phyloP scores from a whole-genome alignment of 176 grass and related monocot species.

The Pontederia crassipes region DNA sequence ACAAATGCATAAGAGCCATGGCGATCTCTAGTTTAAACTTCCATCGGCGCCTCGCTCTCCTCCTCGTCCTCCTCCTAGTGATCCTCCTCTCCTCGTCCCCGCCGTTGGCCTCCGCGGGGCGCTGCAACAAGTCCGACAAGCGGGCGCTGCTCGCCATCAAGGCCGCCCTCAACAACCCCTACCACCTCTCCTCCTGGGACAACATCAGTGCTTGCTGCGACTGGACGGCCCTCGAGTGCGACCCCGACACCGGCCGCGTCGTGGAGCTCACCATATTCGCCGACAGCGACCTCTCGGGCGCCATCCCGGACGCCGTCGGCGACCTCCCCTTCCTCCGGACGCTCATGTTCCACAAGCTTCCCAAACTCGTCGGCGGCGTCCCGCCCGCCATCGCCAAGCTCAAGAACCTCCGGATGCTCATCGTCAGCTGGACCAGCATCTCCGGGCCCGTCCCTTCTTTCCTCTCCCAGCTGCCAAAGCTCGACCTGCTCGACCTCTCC shows the following conservation, averaged over 20 bases:
- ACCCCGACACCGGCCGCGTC: slow-evolving; percentile 33
- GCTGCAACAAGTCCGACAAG: slow-evolving; percentile 41
- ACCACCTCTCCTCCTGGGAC: slow-evolving; percentile 44
- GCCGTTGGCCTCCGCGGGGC: not conserved
- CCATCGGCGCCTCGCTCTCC: no score
- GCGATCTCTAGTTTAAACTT: no score
- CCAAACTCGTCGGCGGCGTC: slow-evolving; percentile 30
- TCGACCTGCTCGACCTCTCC: slow-evolving; percentile 43
- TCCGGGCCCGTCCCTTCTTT: slow-evolving; percentile 41
- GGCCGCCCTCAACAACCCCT: slow-evolving; percentile 9
- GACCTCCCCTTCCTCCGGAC: slow-evolving; percentile 23
- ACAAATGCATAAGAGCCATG: no score
- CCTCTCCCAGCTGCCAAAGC: slow-evolving; percentile 15
- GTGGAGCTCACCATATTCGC: slow-evolving; percentile 19
- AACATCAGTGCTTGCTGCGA: slow-evolving; percentile 24
- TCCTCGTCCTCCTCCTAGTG: slow-evolving; percentile 21
- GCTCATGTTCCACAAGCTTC: slow-evolving; percentile 37
- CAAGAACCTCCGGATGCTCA: slow-evolving; percentile 24
- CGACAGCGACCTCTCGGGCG: slow-evolving; percentile 22
- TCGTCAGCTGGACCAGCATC: slow-evolving; percentile 39
- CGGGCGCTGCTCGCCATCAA: slow-evolving; percentile 38
- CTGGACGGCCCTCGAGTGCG: slow-evolving; percentile 52
- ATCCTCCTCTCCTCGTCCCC: not conserved
- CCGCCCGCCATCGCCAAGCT: slow-evolving; percentile 25
- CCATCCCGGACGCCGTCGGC: slow-evolving; percentile 35